Conservation (phyloP, 371 early-diverging fungal genomes). For the Mortierella sp. region DNA sequence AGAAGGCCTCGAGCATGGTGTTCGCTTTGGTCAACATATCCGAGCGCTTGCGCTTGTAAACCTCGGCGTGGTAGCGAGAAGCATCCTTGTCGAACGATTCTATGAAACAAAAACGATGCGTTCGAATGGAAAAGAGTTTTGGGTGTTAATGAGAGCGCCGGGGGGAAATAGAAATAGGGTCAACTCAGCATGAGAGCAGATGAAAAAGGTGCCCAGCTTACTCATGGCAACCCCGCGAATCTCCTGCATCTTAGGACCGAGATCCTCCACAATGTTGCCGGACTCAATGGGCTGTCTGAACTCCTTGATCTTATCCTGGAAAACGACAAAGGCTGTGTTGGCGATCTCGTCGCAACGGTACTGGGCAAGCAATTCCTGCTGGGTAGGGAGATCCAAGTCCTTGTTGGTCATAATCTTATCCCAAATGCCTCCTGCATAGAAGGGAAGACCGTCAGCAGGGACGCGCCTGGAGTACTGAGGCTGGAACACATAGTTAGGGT, state of each 20-base stretch:
- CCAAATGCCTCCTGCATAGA: constrained; percentile 95
- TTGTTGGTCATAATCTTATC: constrained; percentile 93
- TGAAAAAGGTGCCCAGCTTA: constrained; percentile 25
- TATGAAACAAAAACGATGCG: constrained; percentile 8
- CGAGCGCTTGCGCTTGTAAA: constrained; percentile 87
- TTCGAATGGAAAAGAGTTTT: constrained; percentile 1
- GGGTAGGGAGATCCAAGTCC: constrained; percentile 97
- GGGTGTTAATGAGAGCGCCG: constrained; percentile 14
- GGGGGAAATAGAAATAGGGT: neutral
- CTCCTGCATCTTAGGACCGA: constrained; percentile 79
- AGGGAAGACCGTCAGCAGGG: constrained; percentile 95
- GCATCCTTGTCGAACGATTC: constrained; percentile 90
- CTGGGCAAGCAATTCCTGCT: constrained; percentile 97
- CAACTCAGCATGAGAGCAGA: constrained; percentile 5
- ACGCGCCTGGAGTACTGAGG: constrained; percentile 92
- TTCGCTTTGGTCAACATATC: constrained; percentile 86
- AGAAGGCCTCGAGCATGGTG: constrained; percentile 82
- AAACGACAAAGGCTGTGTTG: constrained; percentile 79
- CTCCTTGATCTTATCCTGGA: constrained; percentile 71
- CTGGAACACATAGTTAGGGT: constrained; percentile 87
- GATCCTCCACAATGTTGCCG: constrained; percentile 80
- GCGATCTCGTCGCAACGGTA: constrained; percentile 98
- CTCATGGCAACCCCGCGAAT: constrained; percentile 74
- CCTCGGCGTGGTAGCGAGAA: constrained; percentile 90
- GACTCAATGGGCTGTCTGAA: constrained; percentile 80